Percentiles rank a stretch among this genome's conserved stretches.
Conservation (phyloP, 1,284 basidiomycete species). For the Pyrrhoderma noxium region DNA sequence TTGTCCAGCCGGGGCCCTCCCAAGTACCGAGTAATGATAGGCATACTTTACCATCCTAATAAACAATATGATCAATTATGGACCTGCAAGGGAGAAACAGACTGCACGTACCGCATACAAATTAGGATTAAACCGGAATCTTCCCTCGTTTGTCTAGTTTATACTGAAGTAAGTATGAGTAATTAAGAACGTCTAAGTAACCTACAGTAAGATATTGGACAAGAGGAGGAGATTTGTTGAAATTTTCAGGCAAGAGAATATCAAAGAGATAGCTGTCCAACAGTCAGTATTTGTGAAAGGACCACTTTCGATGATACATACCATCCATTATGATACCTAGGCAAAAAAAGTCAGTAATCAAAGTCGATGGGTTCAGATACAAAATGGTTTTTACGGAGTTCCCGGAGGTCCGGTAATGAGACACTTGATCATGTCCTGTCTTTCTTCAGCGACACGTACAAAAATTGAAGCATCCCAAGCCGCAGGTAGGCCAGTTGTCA, state of each 20-base stretch:
- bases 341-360: constrained; percentile 1
- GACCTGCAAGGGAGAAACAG: not conserved
- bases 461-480: constrained; percentile 90
- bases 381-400: constrained; percentile 57
- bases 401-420: constrained; percentile 86
- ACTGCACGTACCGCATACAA: constrained; percentile 63
- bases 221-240: constrained; percentile 73
- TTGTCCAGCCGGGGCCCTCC: constrained; percentile 83
- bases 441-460: constrained; percentile 76
- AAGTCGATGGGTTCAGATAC: constrained; percentile 2
- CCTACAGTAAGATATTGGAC: constrained; percentile 87
- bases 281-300: constrained; percentile 18
- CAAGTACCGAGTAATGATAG: constrained; percentile 87
- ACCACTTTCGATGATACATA: constrained; percentile 29
- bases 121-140: constrained; percentile 87
- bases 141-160: constrained; percentile 76
- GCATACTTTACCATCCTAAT: constrained; percentile 85
- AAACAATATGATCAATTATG: not conserved
- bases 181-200: constrained; percentile 8
- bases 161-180: constrained; percentile 15
- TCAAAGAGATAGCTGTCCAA: constrained; percentile 66
- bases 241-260: constrained; percentile 79
- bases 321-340: constrained; percentile 79
- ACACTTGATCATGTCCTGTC: constrained; percentile 87
- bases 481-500: constrained; percentile 83